These are phyloP conservation scores for Buddleja alternifolia DNA, from an alignment of 257 asterid genomes.

Conservation along the genomic window DNA sequence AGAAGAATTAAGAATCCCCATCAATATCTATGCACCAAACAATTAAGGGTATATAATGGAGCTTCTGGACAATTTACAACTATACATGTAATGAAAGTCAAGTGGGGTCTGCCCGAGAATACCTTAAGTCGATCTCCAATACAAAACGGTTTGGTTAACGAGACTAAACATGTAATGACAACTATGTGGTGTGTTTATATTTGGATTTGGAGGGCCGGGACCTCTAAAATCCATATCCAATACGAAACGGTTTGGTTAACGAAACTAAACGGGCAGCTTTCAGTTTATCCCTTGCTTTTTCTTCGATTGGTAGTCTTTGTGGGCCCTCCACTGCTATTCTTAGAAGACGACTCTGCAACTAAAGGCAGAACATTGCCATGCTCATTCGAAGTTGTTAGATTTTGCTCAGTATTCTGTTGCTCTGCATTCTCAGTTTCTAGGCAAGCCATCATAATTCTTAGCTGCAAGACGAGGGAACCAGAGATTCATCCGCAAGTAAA, in stretches of 20 bases:
- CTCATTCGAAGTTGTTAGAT: constrained; percentile 34
- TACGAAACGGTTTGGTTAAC: neutral
- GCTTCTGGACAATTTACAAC: no score
- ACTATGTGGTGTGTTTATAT: no score
- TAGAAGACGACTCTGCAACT: constrained; percentile 37
- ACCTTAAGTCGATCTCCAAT: neutral
- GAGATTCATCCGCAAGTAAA: constrained; percentile 10
- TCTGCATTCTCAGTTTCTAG: constrained; percentile 45
- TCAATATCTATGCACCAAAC: neutral
- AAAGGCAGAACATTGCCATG: constrained; percentile 20
- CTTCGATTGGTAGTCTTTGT: constrained; percentile 29
- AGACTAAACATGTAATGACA: no score
- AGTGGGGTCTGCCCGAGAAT: no score
- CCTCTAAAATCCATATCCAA: neutral
- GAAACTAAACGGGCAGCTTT: neutral
- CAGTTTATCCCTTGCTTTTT: constrained; percentile 32
- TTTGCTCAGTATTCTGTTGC: constrained; percentile 28
- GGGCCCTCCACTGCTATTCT: constrained; percentile 31
- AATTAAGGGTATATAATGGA: neutral
- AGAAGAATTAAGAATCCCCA: neutral
- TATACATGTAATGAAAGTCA: no score
- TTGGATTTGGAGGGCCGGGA: no score
- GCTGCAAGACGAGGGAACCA: constrained; percentile 45
- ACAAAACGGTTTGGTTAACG: neutral
- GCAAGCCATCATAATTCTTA: constrained; percentile 57